phyloP scores from a whole-genome alignment of 1,139 yeast genomes.

The Lodderomyces jiufengensis region DNA sequence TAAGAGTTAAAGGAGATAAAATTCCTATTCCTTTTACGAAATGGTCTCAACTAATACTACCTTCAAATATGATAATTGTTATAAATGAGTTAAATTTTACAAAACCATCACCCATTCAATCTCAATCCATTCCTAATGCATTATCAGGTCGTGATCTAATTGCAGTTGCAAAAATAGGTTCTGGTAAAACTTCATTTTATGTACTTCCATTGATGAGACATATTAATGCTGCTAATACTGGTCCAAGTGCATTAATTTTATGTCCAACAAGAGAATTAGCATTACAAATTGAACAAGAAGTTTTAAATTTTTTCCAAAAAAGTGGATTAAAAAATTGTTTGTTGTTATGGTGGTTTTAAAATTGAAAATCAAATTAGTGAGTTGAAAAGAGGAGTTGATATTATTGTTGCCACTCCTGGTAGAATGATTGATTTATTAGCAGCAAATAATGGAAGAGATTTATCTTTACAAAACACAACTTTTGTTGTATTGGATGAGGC shows the following conservation, averaged over 20 bases:
- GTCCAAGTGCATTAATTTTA: conserved; percentile 78
- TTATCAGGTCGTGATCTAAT: conserved; percentile 89
- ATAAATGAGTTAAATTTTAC: conserved; percentile 50
- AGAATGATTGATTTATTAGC: conserved; percentile 85
- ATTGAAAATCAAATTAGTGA: conserved; percentile 80
- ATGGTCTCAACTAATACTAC: conserved; percentile 83
- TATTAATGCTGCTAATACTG: conserved; percentile 61
- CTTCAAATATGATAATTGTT: conserved; percentile 51
- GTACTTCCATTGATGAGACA: conserved; percentile 82
- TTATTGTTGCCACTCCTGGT: conserved; percentile 96
- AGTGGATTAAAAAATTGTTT: conserved; percentile 42
- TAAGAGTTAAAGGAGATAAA: conserved; percentile 52
- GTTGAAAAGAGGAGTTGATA: conserved; percentile 72
- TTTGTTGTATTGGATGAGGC: conserved; percentile 93
- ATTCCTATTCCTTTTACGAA: conserved; percentile 66
- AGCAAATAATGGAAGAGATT: conserved; percentile 76
- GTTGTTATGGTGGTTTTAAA: conserved; percentile 95
- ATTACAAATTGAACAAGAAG: conserved; percentile 72
- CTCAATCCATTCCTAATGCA: conserved; percentile 87
- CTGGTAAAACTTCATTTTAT: conserved; percentile 92
- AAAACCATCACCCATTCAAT: conserved; percentile 83
- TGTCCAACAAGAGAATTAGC: conserved; percentile 96
- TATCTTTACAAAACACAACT: conserved; percentile 67
- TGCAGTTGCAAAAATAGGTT: conserved; percentile 95
- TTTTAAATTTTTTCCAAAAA: conserved; percentile 54